Evolutionary conservation across 2,329 filamentous ascomycete species (phyloP), one percentile per base, ranked within the genome.

Genomic region (Penicillium griseofulvum): DNA sequence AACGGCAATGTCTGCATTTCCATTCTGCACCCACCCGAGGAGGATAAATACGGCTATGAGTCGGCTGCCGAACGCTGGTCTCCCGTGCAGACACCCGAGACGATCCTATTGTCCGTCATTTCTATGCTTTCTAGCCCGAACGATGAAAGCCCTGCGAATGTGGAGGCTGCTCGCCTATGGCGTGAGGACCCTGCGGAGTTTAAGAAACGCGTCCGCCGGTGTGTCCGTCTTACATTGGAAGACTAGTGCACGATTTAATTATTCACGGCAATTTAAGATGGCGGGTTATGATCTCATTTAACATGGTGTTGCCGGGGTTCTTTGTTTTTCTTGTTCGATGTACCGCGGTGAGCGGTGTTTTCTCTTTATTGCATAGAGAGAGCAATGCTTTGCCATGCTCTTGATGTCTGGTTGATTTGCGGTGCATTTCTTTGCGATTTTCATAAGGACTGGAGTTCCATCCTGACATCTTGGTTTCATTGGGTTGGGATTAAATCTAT

Each of bases 1-100:
- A 86, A 84, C 69, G 94, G 94, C 67, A 85, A 88, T 62, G 90
- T 99, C 55, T 99, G 94, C 81, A 97, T 99, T 73, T 95, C 90
- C 41, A 99, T 99, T 76, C 82, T 99, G 39, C 94, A 99, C 74
- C 90, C 93, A 12, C 93, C 94, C 5, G 92, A 90, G 76, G 92
- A 97, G 69, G 94, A 99, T 71, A 87, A 90, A 70, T 94, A 89
- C 75, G 93, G 93, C 50, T 99, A 99, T 78, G 94, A 99, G 75
- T 83, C 84, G 26, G 92, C 91, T 16, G 82, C 85, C 29, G 94
- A 99, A 81, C 86, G 94, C 57, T 99, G 94, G 94, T 89, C 84
- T 56, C 94, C 94, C 28, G 93, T 97, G 2, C 94, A 97, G 75
- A 92, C 89, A 12, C 92, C 93, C 50, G 93, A 97, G 80, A 96